Percentiles rank a stretch among this genome's conserved stretches.
Evolutionary conservation across 805 yeast species (phyloP).

Genomic region (Metschnikowia dekortorum): DNA sequence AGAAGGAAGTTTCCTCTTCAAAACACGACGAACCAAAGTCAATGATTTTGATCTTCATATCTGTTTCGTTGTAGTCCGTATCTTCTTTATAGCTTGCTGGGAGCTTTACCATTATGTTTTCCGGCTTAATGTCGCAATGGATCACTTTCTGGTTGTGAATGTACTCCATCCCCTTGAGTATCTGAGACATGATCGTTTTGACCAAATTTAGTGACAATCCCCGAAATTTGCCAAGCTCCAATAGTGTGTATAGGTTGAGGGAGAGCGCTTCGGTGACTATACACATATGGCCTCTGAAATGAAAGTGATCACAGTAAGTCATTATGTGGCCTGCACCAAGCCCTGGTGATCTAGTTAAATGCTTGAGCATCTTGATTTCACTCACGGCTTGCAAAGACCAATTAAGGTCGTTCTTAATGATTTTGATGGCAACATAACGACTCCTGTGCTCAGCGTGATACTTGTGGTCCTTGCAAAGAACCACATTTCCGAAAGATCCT

Average conservation of each 20-base stretch:
- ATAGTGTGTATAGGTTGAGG: constrained; percentile 57
- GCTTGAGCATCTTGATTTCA: constrained; percentile 65
- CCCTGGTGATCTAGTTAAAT: constrained; percentile 24
- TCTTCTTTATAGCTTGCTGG: constrained; percentile 19
- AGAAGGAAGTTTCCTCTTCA: constrained; percentile 39
- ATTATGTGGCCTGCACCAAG: constrained; percentile 34
- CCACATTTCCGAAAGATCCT: constrained; percentile 82
- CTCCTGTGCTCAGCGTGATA: constrained; percentile 11
- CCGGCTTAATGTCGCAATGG: constrained; percentile 87
- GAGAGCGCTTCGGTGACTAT: constrained; percentile 71
- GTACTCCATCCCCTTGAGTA: constrained; percentile 55
- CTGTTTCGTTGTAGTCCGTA: constrained; percentile 26
- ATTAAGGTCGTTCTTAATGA: constrained; percentile 67
- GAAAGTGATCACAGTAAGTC: constrained; percentile 62
- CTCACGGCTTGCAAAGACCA: constrained; percentile 75
- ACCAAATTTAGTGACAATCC: constrained; percentile 46
- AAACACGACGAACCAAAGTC: constrained; percentile 75
- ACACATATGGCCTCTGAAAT: constrained; percentile 78
- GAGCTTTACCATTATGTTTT: constrained; percentile 60
- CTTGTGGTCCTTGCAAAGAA: constrained; percentile 66
- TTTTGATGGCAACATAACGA: constrained; percentile 66
- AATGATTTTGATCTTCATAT: constrained; percentile 58
- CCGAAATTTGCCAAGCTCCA: constrained; percentile 45
- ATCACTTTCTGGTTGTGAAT: constrained; percentile 56
- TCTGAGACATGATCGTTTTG: constrained; percentile 46